These are phyloP conservation scores for Colletotrichum sidae DNA, from an alignment of 2,329 filamentous ascomycete species.

Conservation along the genomic window DNA sequence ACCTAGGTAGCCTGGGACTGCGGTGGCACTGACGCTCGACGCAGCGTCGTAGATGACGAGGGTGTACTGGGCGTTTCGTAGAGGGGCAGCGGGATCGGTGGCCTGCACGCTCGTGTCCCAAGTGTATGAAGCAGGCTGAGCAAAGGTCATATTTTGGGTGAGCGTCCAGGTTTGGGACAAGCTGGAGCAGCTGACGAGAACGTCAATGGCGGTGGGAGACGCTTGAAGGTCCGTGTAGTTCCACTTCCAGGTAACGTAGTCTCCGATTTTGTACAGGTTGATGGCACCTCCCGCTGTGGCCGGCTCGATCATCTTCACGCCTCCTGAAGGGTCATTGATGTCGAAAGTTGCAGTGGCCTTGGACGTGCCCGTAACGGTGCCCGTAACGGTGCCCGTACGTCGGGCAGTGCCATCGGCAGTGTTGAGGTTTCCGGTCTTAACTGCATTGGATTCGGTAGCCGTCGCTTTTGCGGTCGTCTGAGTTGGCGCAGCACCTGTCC, in stretches of 20 bases:
- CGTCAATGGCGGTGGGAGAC: slow-evolving; percentile 69
- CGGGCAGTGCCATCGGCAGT: slow-evolving; percentile 47
- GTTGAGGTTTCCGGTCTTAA: slow-evolving; percentile 54
- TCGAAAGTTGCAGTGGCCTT: slow-evolving; percentile 47
- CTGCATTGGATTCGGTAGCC: slow-evolving; percentile 38
- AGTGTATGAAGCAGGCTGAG: slow-evolving; percentile 58
- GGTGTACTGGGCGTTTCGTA: slow-evolving; percentile 68
- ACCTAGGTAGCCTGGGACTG: slow-evolving; percentile 67
- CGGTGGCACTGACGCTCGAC: slow-evolving; percentile 58
- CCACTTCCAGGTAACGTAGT: slow-evolving; percentile 71
- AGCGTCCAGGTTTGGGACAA: slow-evolving; percentile 69
- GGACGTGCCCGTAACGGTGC: slow-evolving; percentile 41
- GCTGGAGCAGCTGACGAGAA: slow-evolving; percentile 67
- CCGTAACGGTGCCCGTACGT: slow-evolving; percentile 41
- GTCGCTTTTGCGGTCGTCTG: slow-evolving; percentile 39
- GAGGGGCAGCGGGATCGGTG: slow-evolving; percentile 56
- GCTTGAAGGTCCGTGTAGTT: slow-evolving; percentile 73
- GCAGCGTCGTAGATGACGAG: slow-evolving; percentile 72
- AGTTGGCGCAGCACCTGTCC: slow-evolving; percentile 37
- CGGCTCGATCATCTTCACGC: slow-evolving; percentile 47
- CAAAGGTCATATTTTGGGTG: slow-evolving; percentile 71
- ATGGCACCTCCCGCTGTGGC: slow-evolving; percentile 55
- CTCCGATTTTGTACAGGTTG: slow-evolving; percentile 70
- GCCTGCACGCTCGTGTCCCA: slow-evolving; percentile 69
- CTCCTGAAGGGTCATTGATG: too few species aligned